These are phyloP conservation scores for Aspergillus funiculosus DNA, from an alignment of 495 filamentous ascomycete species.

Conservation along the genomic window DNA sequence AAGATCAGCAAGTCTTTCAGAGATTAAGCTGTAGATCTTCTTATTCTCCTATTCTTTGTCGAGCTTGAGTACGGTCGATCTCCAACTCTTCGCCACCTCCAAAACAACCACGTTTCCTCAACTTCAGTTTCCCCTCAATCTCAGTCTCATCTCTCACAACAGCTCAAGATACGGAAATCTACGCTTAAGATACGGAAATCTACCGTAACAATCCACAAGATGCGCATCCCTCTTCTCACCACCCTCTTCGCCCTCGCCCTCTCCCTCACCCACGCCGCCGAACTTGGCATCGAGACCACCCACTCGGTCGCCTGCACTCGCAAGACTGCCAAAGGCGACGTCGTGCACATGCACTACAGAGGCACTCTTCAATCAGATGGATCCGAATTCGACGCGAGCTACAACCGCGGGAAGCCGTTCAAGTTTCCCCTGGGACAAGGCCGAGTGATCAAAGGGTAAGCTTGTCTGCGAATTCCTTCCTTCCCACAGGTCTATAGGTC, in stretches of 20 bases:
- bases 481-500: not conserved
- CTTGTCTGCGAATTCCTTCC: slow-evolving; percentile 12
- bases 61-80: too few species aligned
- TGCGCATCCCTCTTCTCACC: slow-evolving; percentile 31
- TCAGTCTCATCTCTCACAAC: too few species aligned
- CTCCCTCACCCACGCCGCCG: slow-evolving; percentile 50
- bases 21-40: too few species aligned
- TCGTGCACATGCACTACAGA: slow-evolving; percentile 77
- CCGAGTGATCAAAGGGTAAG: slow-evolving; percentile 79
- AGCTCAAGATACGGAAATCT: too few species aligned
- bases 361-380: slow-evolving; percentile 60
- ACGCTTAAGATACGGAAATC: too few species aligned
- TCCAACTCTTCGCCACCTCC: too few species aligned
- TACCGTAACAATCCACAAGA: slow-evolving; percentile 13
- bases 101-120: too few species aligned
- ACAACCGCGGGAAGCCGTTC: slow-evolving; percentile 70
- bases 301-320: slow-evolving; percentile 64
- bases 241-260: slow-evolving; percentile 50
- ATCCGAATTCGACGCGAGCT: slow-evolving; percentile 55
- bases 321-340: slow-evolving; percentile 71
- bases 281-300: slow-evolving; percentile 70
- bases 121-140: too few species aligned
- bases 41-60: too few species aligned
- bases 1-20: too few species aligned
- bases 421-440: slow-evolving; percentile 72